A percentile compares a stretch with the other conserved stretches of the same genome.
These are phyloP conservation scores for Colletotrichum sansevieriae DNA, from an alignment of 2,329 filamentous ascomycete genomes.

Conservation along the genomic window DNA sequence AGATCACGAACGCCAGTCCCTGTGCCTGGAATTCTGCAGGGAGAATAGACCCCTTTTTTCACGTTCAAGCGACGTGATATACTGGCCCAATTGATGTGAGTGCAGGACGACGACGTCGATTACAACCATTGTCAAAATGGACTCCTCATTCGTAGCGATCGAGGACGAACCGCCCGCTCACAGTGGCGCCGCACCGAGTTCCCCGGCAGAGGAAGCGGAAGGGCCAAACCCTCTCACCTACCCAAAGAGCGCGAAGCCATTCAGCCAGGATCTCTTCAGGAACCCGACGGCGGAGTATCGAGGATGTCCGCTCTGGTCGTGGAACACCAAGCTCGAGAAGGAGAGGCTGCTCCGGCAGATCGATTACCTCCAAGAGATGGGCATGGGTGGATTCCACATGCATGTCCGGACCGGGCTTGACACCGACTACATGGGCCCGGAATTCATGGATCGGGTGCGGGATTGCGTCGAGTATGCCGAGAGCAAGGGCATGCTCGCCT, in stretches of 20 bases:
- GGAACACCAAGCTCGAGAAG: slow-evolving; percentile 48
- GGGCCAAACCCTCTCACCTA: slow-evolving; percentile 47
- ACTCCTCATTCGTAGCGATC: slow-evolving; percentile 22
- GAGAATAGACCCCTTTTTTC: neutral
- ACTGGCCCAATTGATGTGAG: neutral
- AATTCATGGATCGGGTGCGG: slow-evolving; percentile 49
- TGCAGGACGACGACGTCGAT: rapidly evolving
- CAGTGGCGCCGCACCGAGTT: neutral
- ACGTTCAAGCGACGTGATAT: neutral
- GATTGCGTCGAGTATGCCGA: slow-evolving; percentile 50
- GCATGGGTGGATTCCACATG: slow-evolving; percentile 51
- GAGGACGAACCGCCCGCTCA: neutral
- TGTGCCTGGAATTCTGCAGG: slow-evolving; percentile 1
- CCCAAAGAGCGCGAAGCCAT: slow-evolving; percentile 45
- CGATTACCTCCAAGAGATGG: slow-evolving; percentile 49
- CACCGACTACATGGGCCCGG: slow-evolving; percentile 49
- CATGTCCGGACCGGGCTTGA: slow-evolving; percentile 50
- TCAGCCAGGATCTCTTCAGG: slow-evolving; percentile 46
- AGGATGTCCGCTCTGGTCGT: slow-evolving; percentile 49
- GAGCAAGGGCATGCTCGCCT: slow-evolving; percentile 50
- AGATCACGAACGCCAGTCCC: slow-evolving; percentile 25
- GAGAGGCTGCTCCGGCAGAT: slow-evolving; percentile 48
- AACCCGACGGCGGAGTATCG: slow-evolving; percentile 49
- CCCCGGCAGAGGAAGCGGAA: neutral
- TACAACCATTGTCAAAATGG: slow-evolving; percentile 15